Evolutionary conservation across 2,329 filamentous ascomycete species (phyloP).

Genomic region (Didymella segeticola): DNA sequence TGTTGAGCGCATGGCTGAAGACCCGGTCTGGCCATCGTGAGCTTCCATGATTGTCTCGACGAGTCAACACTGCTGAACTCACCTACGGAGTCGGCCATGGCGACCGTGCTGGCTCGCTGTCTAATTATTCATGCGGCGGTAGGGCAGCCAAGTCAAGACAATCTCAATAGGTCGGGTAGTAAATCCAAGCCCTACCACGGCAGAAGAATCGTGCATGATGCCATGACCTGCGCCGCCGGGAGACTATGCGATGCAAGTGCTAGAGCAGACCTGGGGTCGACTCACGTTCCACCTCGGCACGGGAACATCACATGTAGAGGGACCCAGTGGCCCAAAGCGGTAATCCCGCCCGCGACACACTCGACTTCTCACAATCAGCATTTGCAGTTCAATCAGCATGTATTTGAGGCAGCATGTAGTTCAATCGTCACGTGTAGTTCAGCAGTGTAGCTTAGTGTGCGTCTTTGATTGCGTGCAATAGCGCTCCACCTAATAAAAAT

Average conservation of each 20-base stretch:
- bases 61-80: conserved; percentile 34
- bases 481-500: conserved; percentile 14
- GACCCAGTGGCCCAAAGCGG: neutral
- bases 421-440: no score
- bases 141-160: no score
- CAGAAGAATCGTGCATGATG: conserved; percentile 23
- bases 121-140: no score
- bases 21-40: conserved; percentile 96
- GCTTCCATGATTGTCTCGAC: no score
- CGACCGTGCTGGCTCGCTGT: no score
- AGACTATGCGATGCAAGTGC: conserved; percentile 5
- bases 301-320: neutral
- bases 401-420: no score
- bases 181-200: conserved; percentile 6
- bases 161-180: conserved; percentile 22
- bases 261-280: conserved; percentile 11
- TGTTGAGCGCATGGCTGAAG: conserved; percentile 98
- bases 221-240: conserved; percentile 21
- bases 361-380: no score
- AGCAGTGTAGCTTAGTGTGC: no score
- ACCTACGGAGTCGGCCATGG: conserved; percentile 53
- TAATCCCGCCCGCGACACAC: neutral
- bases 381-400: no score
- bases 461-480: conserved; percentile 29
- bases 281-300: conserved; percentile 10